phyloP scores from a whole-genome alignment of 176 grass and related monocot genomes.

The Cenchrus americanus region DNA sequence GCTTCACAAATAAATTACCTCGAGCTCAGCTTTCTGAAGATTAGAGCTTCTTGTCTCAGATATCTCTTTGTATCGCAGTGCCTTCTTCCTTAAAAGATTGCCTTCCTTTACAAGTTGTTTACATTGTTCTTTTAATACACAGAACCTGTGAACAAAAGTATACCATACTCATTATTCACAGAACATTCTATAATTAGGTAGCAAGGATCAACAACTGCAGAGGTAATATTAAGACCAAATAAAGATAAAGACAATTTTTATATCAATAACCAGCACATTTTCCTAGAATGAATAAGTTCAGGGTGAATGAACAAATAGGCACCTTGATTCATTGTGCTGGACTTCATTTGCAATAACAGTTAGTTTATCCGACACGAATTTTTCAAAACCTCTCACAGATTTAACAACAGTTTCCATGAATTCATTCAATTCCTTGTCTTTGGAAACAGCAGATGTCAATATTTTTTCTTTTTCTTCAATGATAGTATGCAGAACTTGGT shows the following conservation, averaged over 20 bases:
- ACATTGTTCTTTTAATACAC: conserved; percentile 58
- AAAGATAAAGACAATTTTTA: too few species aligned
- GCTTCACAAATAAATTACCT: conserved; percentile 49
- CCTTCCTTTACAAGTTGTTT: conserved; percentile 45
- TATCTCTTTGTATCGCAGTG: conserved; percentile 60
- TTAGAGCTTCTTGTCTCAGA: conserved; percentile 64
- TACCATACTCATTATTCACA: not conserved
- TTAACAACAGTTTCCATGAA: conserved; percentile 39
- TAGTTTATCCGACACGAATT: conserved; percentile 39
- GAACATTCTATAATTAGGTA: conserved; percentile 8
- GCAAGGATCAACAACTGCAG: too few species aligned
- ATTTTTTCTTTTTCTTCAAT: conserved; percentile 57
- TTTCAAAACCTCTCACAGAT: conserved; percentile 49
- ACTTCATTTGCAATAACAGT: conserved; percentile 46
- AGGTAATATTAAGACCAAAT: conserved; percentile 13
- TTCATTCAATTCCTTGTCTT: conserved; percentile 46
- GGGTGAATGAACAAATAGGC: conserved; percentile 34
- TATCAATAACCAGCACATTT: conserved; percentile 3
- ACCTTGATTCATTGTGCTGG: conserved; percentile 61
- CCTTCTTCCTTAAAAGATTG: conserved; percentile 53
- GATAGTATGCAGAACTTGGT: conserved; percentile 31
- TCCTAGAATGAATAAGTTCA: conserved; percentile 15
- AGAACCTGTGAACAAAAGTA: conserved; percentile 45
- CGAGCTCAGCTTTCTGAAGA: conserved; percentile 74
- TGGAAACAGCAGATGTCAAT: conserved; percentile 42